Evolutionary conservation across 495 filamentous ascomycete genomes (phyloP).

Genomic region (Rhypophila decipiens): DNA sequence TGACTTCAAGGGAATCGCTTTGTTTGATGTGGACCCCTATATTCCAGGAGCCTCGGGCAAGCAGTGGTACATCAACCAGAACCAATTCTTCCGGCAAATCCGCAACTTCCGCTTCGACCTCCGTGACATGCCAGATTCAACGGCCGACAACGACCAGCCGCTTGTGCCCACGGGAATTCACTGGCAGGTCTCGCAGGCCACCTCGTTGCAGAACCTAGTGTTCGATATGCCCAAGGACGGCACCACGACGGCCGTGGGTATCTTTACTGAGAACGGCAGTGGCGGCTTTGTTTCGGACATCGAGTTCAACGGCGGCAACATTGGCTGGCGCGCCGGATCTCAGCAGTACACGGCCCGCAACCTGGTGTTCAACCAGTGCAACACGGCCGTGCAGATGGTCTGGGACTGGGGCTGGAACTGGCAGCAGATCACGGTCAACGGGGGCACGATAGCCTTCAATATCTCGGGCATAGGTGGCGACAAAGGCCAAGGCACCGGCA

Average conservation of each 20-base stretch:
- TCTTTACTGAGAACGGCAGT: constrained; percentile 91
- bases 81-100: constrained; percentile 92
- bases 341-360: constrained; percentile 35
- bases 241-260: constrained; percentile 43
- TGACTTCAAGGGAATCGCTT: constrained; percentile 24
- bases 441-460: constrained; percentile 67
- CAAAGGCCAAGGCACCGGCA: constrained; percentile 44
- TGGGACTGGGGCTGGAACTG: constrained; percentile 89
- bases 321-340: too few species aligned
- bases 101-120: constrained; percentile 88
- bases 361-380: constrained; percentile 72
- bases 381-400: constrained; percentile 80
- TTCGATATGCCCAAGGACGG: constrained; percentile 1
- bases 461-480: constrained; percentile 36
- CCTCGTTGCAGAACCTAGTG: constrained; percentile 69
- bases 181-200: constrained; percentile 91
- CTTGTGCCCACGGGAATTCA: constrained; percentile 62
- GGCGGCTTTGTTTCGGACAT: constrained; percentile 81
- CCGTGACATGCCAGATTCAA: constrained; percentile 44
- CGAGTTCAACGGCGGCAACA: constrained; percentile 73
- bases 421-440: constrained; percentile 69
- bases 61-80: constrained; percentile 59
- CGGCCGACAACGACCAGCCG: constrained; percentile 34
- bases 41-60: constrained; percentile 16
- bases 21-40: constrained; percentile 34